A percentile compares a stretch with the other conserved stretches of the same genome.
Evolutionary conservation across 495 filamentous ascomycete genomes (phyloP).

Genomic region (Daldinia bambusicola): DNA sequence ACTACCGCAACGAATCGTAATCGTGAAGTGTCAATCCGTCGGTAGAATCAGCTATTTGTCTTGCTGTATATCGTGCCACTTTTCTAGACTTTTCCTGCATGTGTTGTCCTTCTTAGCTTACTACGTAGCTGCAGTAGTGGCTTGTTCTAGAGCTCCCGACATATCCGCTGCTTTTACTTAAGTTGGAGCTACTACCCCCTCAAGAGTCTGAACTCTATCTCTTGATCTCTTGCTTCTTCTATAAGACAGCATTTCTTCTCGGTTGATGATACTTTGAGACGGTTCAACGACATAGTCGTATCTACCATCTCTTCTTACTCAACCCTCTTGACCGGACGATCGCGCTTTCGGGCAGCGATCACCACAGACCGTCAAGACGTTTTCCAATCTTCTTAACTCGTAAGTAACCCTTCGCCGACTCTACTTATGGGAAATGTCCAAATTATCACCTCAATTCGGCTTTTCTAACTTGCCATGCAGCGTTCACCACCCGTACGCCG

Average conservation of each 20-base stretch:
- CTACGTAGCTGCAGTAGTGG: slow-evolving; percentile 33
- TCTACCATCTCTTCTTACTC: slow-evolving; percentile 7
- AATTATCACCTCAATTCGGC: not conserved
- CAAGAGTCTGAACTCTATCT: not conserved
- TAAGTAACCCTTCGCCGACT: slow-evolving; percentile 55
- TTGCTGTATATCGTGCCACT: slow-evolving; percentile 34
- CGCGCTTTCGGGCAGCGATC: slow-evolving; percentile 66
- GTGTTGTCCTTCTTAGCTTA: slow-evolving; percentile 24
- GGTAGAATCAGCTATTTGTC: slow-evolving; percentile 15
- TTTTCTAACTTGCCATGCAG: slow-evolving; percentile 55
- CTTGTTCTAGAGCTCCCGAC: slow-evolving; percentile 22
- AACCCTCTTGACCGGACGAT: slow-evolving; percentile 54
- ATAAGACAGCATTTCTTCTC: not conserved
- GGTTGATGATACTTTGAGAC: not conserved
- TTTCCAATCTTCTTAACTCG: slow-evolving; percentile 92
- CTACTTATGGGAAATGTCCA: not conserved
- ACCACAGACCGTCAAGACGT: slow-evolving; percentile 77
- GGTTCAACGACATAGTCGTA: slow-evolving; percentile 12
- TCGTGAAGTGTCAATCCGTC: slow-evolving; percentile 31
- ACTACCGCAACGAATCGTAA: slow-evolving; percentile 32
- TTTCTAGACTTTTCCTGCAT: slow-evolving; percentile 33
- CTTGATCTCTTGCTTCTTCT: slow-evolving; percentile 2
- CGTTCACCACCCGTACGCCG: slow-evolving; percentile 96
- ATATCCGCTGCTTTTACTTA: slow-evolving; percentile 35
- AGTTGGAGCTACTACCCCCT: slow-evolving; percentile 15